These are phyloP conservation scores for Areca catechu DNA, from an alignment of 176 grass and related monocot genomes.

Conservation along the genomic window DNA sequence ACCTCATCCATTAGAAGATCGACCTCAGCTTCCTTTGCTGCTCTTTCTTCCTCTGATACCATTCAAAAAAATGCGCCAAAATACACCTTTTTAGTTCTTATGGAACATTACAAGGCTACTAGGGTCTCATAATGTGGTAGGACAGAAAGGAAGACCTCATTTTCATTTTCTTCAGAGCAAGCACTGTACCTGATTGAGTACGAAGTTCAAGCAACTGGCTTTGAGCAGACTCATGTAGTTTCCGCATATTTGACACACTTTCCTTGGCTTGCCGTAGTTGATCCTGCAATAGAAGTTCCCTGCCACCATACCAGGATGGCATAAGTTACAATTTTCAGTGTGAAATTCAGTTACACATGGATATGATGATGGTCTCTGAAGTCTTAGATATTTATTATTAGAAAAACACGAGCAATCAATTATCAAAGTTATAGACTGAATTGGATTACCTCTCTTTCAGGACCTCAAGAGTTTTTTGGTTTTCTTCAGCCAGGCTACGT, in stretches of 20 bases:
- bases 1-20: conserved; percentile 95
- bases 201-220: conserved; percentile 96
- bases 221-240: conserved; percentile 91
- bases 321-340: background rate
- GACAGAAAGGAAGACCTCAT: no score
- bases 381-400: background rate
- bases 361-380: conserved; percentile 3
- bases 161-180: background rate
- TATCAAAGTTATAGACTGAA: no score
- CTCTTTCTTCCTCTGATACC: conserved; percentile 73
- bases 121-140: no score
- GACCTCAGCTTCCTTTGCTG: conserved; percentile 87
- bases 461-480: conserved; percentile 94
- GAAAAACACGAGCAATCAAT: no score
- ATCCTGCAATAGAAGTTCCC: conserved; percentile 82
- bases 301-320: conserved; percentile 26
- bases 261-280: conserved; percentile 93
- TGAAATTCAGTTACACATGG: background rate
- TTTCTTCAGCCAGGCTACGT: conserved; percentile 94
- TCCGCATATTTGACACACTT: conserved; percentile 98
- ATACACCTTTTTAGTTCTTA: no score
- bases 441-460: conserved; percentile 82
- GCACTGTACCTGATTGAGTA: conserved; percentile 70
- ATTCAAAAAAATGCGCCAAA: conserved; percentile 5
- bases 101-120: no score